A percentile compares a stretch with the other conserved stretches of the same genome.
These are phyloP conservation scores for Penicillium griseofulvum DNA, from an alignment of 2,329 filamentous ascomycete genomes.

Conservation along the genomic window DNA sequence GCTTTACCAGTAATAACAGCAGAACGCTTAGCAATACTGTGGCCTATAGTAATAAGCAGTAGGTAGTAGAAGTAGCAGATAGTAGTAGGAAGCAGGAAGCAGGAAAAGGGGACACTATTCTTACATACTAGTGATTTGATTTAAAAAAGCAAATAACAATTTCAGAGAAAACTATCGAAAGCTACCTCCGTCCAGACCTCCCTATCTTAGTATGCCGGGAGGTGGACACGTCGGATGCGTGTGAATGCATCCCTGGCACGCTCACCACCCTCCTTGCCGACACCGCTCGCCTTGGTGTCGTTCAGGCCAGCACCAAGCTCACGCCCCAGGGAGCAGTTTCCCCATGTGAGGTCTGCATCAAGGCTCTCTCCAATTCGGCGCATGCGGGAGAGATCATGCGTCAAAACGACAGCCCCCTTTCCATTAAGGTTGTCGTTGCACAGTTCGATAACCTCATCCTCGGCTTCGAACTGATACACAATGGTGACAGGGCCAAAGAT, in stretches of 20 bases:
- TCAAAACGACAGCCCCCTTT: background rate
- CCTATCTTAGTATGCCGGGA: background rate
- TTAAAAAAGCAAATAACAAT: too few relatives aligned
- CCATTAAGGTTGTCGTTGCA: background rate
- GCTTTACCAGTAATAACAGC: too few relatives aligned
- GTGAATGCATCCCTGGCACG: background rate
- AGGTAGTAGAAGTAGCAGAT: too few relatives aligned
- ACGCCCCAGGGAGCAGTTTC: background rate
- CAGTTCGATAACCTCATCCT: background rate
- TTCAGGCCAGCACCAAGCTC: background rate
- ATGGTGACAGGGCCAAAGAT: background rate
- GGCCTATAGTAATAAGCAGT: too few relatives aligned
- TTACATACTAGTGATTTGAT: too few relatives aligned
- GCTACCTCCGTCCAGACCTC: too few relatives aligned
- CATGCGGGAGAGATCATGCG: background rate
- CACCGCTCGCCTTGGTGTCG: background rate
- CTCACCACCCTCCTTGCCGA: background rate
- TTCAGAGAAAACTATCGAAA: too few relatives aligned
- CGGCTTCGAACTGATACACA: background rate
- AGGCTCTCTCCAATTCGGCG: background rate
- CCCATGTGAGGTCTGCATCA: background rate
- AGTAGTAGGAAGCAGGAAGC: too few relatives aligned
- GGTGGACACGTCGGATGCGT: background rate
- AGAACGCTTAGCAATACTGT: too few relatives aligned
- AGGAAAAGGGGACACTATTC: too few relatives aligned